These are phyloP conservation scores for Alternaria sp. DNA, from an alignment of 2,329 filamentous ascomycete species.

Conservation along the genomic window DNA sequence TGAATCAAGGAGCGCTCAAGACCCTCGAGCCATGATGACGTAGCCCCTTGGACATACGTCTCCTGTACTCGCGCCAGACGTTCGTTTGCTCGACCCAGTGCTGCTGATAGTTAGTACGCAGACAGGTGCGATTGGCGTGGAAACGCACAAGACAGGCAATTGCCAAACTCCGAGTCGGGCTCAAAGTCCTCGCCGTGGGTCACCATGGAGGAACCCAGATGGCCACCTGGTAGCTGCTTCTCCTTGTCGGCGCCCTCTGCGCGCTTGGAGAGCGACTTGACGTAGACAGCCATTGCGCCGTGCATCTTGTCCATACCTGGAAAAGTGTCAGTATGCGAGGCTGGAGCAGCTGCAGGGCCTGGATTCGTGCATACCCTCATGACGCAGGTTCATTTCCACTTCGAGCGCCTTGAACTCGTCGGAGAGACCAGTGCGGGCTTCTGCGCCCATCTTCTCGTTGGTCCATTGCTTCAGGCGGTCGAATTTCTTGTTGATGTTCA, in stretches of 20 bases:
- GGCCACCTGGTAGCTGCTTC: conserved; percentile 79
- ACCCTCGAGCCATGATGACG: conserved; percentile 86
- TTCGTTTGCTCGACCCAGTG: conserved; percentile 85
- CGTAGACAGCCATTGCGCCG: conserved; percentile 80
- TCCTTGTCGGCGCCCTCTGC: conserved; percentile 87
- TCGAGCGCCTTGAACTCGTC: conserved; percentile 93
- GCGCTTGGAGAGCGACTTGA: conserved; percentile 86
- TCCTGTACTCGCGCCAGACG: conserved; percentile 86
- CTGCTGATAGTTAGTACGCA: conserved; percentile 50
- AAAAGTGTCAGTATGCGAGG: conserved; percentile 7
- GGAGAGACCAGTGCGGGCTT: conserved; percentile 83
- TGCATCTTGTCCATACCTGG: conserved; percentile 90
- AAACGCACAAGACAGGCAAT: conserved; percentile 75
- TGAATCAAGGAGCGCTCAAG: conserved; percentile 86
- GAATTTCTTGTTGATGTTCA: conserved; percentile 83
- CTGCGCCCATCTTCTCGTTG: conserved; percentile 92
- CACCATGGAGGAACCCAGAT: conserved; percentile 85
- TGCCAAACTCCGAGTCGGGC: conserved; percentile 86
- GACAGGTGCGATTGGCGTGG: neutral
- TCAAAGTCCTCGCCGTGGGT: conserved; percentile 92
- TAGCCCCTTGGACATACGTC: conserved; percentile 77
- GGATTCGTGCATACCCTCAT: conserved; percentile 70
- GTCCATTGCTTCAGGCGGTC: conserved; percentile 98
- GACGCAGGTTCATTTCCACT: conserved; percentile 85
- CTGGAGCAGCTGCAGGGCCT: conserved; percentile 9